A percentile compares a stretch with the other conserved stretches of the same genome.
These are phyloP conservation scores for Fraxinus platypoda DNA, from an alignment of 305 asterid species.

Conservation along the genomic window DNA sequence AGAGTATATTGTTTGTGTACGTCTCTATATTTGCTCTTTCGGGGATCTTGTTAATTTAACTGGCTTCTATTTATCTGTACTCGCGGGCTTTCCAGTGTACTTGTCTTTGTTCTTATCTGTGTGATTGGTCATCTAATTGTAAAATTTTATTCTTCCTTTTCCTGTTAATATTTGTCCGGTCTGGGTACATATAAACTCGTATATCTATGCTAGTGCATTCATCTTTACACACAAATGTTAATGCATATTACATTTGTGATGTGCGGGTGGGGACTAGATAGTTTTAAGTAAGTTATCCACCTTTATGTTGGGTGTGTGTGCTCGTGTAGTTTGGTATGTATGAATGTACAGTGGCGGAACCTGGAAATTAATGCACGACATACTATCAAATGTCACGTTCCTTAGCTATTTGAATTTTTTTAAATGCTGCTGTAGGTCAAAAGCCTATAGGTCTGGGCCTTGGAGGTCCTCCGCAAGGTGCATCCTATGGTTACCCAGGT, in stretches of 20 bases:
- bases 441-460: constrained; percentile 44
- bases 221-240: not conserved
- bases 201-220: not conserved
- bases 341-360: not conserved
- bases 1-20: not conserved
- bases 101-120: not conserved
- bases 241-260: not conserved
- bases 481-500: constrained; percentile 65
- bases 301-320: not conserved
- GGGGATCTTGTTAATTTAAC: not conserved
- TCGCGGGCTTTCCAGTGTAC: not conserved
- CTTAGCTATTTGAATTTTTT: not conserved
- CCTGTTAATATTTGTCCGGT: not conserved
- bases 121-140: not conserved
- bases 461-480: constrained; percentile 41
- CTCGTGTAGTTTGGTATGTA: not conserved
- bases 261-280: not conserved
- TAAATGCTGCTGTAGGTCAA: constrained; percentile 38
- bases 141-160: not conserved
- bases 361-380: not conserved
- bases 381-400: not conserved
- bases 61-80: not conserved
- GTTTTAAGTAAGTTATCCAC: not conserved
- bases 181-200: not conserved
- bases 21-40: not conserved